phyloP scores from a whole-genome alignment of 225 moss, liverwort and hornwort species.

The Marchantia polymorpha region DNA sequence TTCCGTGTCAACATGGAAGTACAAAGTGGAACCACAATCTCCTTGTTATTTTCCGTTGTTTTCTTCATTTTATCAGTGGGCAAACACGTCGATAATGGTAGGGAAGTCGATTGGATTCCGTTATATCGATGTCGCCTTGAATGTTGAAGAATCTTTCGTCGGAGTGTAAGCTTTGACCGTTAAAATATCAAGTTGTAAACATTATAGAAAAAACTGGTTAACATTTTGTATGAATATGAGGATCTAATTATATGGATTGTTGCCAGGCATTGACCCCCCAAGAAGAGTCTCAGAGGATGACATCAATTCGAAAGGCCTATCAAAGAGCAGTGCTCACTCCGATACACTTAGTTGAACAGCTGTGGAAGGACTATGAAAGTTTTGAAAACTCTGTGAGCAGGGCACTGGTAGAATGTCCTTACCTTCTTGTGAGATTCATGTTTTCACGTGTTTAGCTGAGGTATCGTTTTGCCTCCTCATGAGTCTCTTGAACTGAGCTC shows the following conservation, averaged over 20 bases:
- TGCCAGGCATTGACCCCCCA: slow-evolving; percentile 67
- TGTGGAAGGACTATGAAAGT: slow-evolving; percentile 97
- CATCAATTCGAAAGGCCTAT: slow-evolving; percentile 91
- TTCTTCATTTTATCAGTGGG: too few species aligned
- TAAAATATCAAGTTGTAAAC: too few species aligned
- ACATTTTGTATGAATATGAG: too few species aligned
- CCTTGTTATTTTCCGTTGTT: too few species aligned
- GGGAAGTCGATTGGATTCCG: too few species aligned
- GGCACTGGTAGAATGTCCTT: slow-evolving; percentile 61
- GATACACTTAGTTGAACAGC: slow-evolving; percentile 81
- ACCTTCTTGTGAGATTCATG: background rate
- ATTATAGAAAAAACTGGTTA: too few species aligned
- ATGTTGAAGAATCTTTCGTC: too few species aligned
- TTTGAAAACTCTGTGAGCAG: slow-evolving; percentile 99
- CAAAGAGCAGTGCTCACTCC: slow-evolving; percentile 92
- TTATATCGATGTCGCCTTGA: too few species aligned
- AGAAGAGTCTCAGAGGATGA: slow-evolving; percentile 97
- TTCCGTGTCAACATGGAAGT: too few species aligned
- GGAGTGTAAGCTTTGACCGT: too few species aligned
- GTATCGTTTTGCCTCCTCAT: background rate
- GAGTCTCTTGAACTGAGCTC: background rate
- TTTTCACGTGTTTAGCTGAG: background rate
- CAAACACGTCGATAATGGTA: too few species aligned
- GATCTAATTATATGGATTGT: background rate
- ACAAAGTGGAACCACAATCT: too few species aligned